A percentile compares a stretch with the other conserved stretches of the same genome.
phyloP scores from a whole-genome alignment of 768 basidiomycete species.

The Leccinum aurantiacum region DNA sequence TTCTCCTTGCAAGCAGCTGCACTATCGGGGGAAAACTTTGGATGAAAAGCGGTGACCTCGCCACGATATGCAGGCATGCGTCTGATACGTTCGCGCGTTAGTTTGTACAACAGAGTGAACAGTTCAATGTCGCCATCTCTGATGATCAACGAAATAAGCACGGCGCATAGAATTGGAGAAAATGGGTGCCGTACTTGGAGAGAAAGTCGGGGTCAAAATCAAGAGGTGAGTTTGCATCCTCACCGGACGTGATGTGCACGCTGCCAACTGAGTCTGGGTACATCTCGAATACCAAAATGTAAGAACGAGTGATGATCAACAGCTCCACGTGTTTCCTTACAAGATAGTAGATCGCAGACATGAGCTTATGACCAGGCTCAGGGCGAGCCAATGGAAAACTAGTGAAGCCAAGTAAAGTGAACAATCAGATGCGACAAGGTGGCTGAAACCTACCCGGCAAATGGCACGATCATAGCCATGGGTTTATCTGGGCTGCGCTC shows the following conservation, averaged over 20 bases:
- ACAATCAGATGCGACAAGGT: not conserved
- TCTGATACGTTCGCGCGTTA: constrained; percentile 50
- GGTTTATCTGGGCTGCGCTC: constrained; percentile 54
- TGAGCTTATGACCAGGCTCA: constrained; percentile 24
- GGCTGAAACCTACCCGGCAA: constrained; percentile 38
- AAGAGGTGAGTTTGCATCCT: constrained; percentile 41
- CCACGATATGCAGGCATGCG: constrained; percentile 43
- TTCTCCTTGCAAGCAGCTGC: constrained; percentile 25
- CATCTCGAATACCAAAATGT: constrained; percentile 15
- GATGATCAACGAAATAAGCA: not conserved
- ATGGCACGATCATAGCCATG: constrained; percentile 41
- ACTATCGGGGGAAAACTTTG: constrained; percentile 32
- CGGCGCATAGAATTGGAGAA: not conserved
- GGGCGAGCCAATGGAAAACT: constrained; percentile 29
- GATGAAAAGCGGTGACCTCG: constrained; percentile 21
- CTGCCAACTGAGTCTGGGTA: constrained; percentile 50
- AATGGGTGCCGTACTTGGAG: constrained; percentile 35
- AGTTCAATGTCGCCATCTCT: constrained; percentile 41
- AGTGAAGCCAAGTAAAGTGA: not conserved
- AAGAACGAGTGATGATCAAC: not conserved
- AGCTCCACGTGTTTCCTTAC: constrained; percentile 22
- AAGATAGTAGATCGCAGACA: constrained; percentile 31
- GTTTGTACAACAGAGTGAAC: constrained; percentile 56
- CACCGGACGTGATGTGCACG: constrained; percentile 46
- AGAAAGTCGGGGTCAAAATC: constrained; percentile 48